A percentile compares a stretch with the other conserved stretches of the same genome.
Conservation (phyloP, 495 filamentous ascomycete genomes). For the Letharia lupina region DNA sequence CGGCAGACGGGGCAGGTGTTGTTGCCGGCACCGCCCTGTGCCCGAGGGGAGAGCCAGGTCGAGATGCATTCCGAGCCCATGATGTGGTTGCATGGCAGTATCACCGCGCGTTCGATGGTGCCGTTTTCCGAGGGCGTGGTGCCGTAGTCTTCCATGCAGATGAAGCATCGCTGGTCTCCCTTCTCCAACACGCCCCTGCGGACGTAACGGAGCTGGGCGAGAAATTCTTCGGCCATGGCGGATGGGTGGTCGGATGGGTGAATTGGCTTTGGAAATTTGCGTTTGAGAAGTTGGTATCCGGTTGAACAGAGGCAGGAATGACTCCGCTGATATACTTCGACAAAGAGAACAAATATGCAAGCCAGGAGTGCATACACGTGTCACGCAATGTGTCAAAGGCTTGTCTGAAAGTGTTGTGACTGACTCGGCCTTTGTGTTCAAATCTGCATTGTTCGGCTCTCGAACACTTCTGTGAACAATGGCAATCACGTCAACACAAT, state of each 20-base stretch:
- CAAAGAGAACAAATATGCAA: background rate
- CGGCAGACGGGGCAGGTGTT: background rate
- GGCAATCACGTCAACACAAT: background rate
- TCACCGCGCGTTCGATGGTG: background rate
- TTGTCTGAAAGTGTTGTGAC: background rate
- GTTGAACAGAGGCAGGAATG: background rate
- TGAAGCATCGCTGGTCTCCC: background rate
- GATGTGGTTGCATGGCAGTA: background rate
- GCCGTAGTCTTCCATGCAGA: constrained; percentile 2
- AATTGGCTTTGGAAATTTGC: background rate
- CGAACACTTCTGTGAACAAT: background rate
- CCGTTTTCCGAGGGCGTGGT: background rate
- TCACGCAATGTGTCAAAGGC: background rate
- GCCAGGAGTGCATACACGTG: background rate
- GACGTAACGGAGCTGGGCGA: background rate
- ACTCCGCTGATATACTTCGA: background rate
- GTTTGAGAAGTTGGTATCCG: background rate
- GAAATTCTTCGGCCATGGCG: background rate
- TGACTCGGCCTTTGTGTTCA: background rate
- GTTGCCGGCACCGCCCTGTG: background rate
- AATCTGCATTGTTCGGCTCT: background rate
- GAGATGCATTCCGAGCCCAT: background rate
- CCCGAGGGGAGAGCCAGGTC: background rate
- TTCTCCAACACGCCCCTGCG: background rate
- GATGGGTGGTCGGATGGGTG: background rate